A percentile compares a stretch with the other conserved stretches of the same genome.
These are phyloP conservation scores for Asterochloris erici DNA, from an alignment of 139 green algal genomes.

Conservation along the genomic window DNA sequence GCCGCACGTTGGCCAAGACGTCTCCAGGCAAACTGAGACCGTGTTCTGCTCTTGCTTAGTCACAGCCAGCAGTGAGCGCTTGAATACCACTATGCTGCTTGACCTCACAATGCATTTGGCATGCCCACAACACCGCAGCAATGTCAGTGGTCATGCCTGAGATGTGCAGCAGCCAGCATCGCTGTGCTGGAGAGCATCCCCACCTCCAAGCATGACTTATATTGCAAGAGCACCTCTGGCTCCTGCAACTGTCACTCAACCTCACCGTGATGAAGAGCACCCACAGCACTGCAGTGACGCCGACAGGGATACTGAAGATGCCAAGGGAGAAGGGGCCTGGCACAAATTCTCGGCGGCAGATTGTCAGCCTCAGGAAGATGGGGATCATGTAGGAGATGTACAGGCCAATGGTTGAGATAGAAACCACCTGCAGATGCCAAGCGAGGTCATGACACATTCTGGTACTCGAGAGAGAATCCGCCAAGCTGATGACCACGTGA, in stretches of 20 bases:
- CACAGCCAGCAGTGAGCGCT: no score
- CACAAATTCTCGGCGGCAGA: slow-evolving; percentile 37
- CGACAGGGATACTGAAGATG: slow-evolving; percentile 14
- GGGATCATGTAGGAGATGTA: slow-evolving; percentile 52
- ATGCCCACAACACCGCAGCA: no score
- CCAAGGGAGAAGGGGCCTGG: slow-evolving; percentile 47
- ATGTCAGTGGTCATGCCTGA: no score
- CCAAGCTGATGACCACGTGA: no score
- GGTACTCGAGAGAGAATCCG: background rate
- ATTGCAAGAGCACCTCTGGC: background rate
- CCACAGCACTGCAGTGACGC: slow-evolving; percentile 28
- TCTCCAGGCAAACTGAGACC: no score
- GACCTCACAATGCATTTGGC: no score
- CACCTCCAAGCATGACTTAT: background rate
- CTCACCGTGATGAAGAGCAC: slow-evolving; percentile 43
- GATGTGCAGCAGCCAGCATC: no score
- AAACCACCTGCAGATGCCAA: slow-evolving; percentile 24
- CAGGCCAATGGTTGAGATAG: slow-evolving; percentile 47
- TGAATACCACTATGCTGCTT: no score
- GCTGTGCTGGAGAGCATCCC: no score
- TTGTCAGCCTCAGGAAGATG: slow-evolving; percentile 41
- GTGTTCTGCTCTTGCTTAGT: no score
- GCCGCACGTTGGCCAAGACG: no score
- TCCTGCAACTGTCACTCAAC: no score
- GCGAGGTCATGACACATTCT: background rate